A percentile compares a stretch with the other conserved stretches of the same genome.
These are phyloP conservation scores for Xylaria longipes DNA, from an alignment of 495 filamentous ascomycete species.

Conservation along the genomic window DNA sequence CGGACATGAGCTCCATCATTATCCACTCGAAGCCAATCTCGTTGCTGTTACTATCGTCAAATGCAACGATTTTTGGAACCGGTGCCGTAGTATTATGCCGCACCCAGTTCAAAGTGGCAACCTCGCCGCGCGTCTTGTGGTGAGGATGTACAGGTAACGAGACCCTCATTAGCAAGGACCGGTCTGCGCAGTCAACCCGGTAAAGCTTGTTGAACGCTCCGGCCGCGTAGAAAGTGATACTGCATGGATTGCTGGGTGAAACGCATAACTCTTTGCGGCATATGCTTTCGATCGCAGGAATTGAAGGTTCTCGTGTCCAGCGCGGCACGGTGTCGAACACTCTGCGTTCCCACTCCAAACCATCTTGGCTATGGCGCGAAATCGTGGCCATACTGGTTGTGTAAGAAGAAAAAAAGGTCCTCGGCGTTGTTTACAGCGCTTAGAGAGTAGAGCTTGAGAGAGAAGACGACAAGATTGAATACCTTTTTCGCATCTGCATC, in stretches of 20 bases:
- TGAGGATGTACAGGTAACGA: slow-evolving; percentile 59
- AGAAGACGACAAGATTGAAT: too few relatives aligned
- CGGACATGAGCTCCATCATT: slow-evolving; percentile 57
- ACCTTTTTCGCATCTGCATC: too few relatives aligned
- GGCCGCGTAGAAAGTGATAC: slow-evolving; percentile 24
- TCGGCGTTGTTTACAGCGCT: background rate
- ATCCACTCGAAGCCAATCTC: slow-evolving; percentile 66
- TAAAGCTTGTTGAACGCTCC: slow-evolving; percentile 50
- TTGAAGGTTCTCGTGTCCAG: slow-evolving; percentile 42
- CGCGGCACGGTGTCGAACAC: slow-evolving; percentile 32
- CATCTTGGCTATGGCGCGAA: slow-evolving; percentile 2
- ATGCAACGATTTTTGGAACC: slow-evolving; percentile 56
- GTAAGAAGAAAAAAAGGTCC: background rate
- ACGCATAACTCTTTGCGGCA: slow-evolving; percentile 33
- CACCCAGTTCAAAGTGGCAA: slow-evolving; percentile 59
- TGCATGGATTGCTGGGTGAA: background rate
- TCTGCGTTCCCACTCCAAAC: slow-evolving; percentile 18
- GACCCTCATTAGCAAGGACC: slow-evolving; percentile 54
- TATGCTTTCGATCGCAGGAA: slow-evolving; percentile 36
- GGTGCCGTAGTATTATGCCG: slow-evolving; percentile 54
- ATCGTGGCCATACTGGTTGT: background rate
- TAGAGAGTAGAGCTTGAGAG: too few relatives aligned
- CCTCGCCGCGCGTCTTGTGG: slow-evolving; percentile 61
- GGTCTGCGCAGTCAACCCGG: slow-evolving; percentile 32
- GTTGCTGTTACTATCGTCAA: slow-evolving; percentile 52